Conservation (phyloP, 768 basidiomycete species). For the Lactifluus volemus region DNA sequence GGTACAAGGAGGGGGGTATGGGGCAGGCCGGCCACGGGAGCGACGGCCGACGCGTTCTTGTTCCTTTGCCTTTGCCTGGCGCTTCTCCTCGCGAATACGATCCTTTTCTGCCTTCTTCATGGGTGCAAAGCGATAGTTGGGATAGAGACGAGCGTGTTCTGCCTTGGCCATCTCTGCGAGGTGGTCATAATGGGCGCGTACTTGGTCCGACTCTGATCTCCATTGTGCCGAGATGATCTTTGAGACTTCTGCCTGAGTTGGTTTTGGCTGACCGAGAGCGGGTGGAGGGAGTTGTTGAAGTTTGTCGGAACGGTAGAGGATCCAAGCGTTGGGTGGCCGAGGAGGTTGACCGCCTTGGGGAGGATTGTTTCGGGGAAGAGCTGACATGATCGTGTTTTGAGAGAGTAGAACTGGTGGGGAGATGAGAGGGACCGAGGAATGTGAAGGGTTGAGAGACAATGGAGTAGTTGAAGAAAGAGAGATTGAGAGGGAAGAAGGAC, state of each 20-base stretch:
- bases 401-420: not conserved
- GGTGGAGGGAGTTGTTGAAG: conserved; percentile 28
- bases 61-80: conserved; percentile 13
- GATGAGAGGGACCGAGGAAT: not conserved
- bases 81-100: conserved; percentile 14
- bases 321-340: conserved; percentile 43
- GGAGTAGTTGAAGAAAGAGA: not conserved
- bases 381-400: conserved; percentile 6
- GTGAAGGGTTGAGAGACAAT: not conserved
- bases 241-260: conserved; percentile 36
- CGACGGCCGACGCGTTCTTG: conserved; percentile 11
- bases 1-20: conserved; percentile 4
- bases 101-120: conserved; percentile 18
- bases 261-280: conserved; percentile 21
- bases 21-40: not conserved
- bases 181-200: conserved; percentile 22
- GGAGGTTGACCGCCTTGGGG: conserved; percentile 20
- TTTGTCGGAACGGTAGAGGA: conserved; percentile 40
- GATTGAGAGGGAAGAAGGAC: not conserved
- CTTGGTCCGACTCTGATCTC: conserved; percentile 30
- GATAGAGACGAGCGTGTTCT: conserved; percentile 13
- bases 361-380: not conserved
- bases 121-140: conserved; percentile 18
- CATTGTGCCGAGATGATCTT: conserved; percentile 35
- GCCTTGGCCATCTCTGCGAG: conserved; percentile 16